Percentiles rank a stretch among this genome's conserved stretches.
These are phyloP conservation scores for Xylariaceae sp. DNA, from an alignment of 2,329 filamentous ascomycete species.

Conservation along the genomic window DNA sequence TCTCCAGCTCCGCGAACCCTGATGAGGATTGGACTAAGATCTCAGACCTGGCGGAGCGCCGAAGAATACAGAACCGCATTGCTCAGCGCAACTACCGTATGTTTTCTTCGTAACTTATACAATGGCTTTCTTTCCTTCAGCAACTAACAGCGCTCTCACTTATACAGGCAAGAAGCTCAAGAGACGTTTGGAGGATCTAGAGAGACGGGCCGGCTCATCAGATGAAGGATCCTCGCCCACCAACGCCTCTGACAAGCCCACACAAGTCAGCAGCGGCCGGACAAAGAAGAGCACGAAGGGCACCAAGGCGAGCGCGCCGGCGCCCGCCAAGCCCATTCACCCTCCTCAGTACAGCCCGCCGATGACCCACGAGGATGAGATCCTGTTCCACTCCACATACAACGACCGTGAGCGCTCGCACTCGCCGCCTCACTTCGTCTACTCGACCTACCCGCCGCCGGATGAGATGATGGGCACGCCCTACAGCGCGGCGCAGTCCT, in stretches of 20 bases:
- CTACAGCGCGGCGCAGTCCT: constrained; percentile 50
- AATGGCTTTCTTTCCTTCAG: background rate
- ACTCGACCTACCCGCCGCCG: constrained; percentile 61
- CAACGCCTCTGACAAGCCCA: constrained; percentile 37
- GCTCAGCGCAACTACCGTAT: constrained; percentile 94
- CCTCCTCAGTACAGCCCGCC: constrained; percentile 58
- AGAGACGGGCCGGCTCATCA: constrained; percentile 65
- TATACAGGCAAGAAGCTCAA: constrained; percentile 80
- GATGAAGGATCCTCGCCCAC: constrained; percentile 34
- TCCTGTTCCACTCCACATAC: constrained; percentile 56
- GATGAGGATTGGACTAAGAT: constrained; percentile 99
- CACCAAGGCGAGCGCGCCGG: constrained; percentile 28
- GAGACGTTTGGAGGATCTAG: constrained; percentile 79
- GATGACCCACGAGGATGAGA: constrained; percentile 57
- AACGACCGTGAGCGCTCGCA: constrained; percentile 65
- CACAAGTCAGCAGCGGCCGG: constrained; percentile 31
- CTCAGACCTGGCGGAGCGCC: constrained; percentile 88
- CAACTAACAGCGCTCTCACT: constrained; percentile 12
- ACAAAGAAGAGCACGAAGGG: constrained; percentile 44
- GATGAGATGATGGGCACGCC: constrained; percentile 59
- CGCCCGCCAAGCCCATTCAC: constrained; percentile 36
- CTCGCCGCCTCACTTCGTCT: constrained; percentile 66
- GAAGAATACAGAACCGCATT: constrained; percentile 95
- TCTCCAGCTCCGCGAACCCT: constrained; percentile 88
- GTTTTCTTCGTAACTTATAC: constrained; percentile 19